Evolutionary conservation across 345 rosid genomes (phyloP).

Genomic region (Citrus australasica): DNA sequence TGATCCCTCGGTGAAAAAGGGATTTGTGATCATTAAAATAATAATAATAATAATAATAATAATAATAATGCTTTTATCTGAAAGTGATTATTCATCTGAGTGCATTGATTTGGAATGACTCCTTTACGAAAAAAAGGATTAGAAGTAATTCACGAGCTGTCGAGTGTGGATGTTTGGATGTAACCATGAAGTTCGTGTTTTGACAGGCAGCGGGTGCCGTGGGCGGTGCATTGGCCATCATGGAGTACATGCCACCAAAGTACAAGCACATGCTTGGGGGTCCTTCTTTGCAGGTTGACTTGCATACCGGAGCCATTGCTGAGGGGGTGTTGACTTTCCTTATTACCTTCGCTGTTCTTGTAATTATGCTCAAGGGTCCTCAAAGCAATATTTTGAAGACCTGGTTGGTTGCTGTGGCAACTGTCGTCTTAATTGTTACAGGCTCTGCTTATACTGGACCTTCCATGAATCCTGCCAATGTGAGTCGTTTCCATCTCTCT

Average conservation of each 20-base stretch:
- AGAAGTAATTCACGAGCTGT: not conserved
- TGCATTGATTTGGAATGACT: not conserved
- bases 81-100: not conserved
- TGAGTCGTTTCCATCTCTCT: slow-evolving; percentile 37
- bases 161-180: not conserved
- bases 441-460: slow-evolving; percentile 84
- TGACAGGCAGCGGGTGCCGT: slow-evolving; percentile 92
- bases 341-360: slow-evolving; percentile 64
- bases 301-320: slow-evolving; percentile 81
- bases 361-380: slow-evolving; percentile 77
- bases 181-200: not conserved
- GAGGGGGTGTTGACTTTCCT: slow-evolving; percentile 83
- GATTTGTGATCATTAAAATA: no score
- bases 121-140: not conserved
- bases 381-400: slow-evolving; percentile 40
- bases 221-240: slow-evolving; percentile 76
- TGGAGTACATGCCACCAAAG: slow-evolving; percentile 69
- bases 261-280: slow-evolving; percentile 73
- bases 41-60: no score
- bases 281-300: slow-evolving; percentile 64
- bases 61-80: no score
- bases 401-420: slow-evolving; percentile 64
- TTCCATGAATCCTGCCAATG: slow-evolving; percentile 98
- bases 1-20: not conserved
- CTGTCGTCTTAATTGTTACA: slow-evolving; percentile 51